phyloP scores from a whole-genome alignment of 2,329 filamentous ascomycete species.

The Cryphonectria parasitica region DNA sequence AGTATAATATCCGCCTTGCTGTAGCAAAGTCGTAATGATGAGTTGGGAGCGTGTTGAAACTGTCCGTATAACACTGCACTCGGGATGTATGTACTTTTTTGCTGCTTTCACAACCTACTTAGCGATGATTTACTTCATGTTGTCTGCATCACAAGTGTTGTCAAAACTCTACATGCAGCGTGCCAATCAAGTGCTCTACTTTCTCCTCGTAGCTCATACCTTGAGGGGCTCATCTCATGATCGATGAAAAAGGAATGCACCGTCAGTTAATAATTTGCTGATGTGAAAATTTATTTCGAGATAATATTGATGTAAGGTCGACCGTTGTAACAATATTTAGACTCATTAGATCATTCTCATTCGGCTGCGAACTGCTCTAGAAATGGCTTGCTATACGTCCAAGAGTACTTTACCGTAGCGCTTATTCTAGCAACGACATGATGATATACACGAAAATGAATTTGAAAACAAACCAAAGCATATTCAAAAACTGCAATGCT shows the following conservation, averaged over 20 bases:
- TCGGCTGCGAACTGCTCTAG: no score
- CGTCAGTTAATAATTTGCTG: background rate
- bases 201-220: no score
- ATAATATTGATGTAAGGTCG: background rate
- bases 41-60: background rate
- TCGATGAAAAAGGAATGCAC: no score
- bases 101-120: background rate
- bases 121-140: background rate
- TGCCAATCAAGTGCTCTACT: no score
- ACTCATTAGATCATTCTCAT: no score
- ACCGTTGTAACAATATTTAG: no score
- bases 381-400: background rate
- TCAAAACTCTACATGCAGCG: no score
- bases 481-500: background rate
- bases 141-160: no score
- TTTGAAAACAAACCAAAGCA: no score
- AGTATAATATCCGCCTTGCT: constrained; percentile 42
- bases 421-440: background rate
- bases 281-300: background rate
- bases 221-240: no score
- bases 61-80: background rate
- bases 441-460: background rate
- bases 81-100: constrained; percentile 12
- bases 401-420: background rate
- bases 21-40: constrained; percentile 11